These are phyloP conservation scores for Aureobasidium uvarum DNA, from an alignment of 2,329 filamentous ascomycete genomes.

Conservation along the genomic window DNA sequence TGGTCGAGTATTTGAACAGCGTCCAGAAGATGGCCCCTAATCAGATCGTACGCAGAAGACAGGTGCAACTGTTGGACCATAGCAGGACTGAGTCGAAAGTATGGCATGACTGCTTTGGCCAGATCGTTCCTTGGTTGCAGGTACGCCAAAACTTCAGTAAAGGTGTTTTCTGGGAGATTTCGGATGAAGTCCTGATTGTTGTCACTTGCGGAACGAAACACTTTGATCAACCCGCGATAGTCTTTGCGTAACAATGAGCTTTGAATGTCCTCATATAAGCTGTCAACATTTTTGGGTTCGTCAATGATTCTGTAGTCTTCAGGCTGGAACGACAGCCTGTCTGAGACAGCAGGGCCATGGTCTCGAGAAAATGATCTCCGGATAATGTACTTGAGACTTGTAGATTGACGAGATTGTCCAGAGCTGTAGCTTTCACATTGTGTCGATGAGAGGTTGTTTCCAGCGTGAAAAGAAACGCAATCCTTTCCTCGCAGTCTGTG, in stretches of 20 bases:
- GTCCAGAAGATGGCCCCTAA: slow-evolving; percentile 43
- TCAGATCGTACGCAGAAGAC: slow-evolving; percentile 41
- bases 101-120: slow-evolving; percentile 47
- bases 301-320: not conserved
- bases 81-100: slow-evolving; percentile 52
- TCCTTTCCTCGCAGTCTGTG: not conserved
- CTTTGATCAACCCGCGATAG: not conserved
- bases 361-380: not conserved
- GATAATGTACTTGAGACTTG: not conserved
- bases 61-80: slow-evolving; percentile 47
- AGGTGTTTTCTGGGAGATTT: slow-evolving; percentile 54
- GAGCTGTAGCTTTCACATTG: not conserved
- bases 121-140: slow-evolving; percentile 59
- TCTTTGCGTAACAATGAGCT: slow-evolving; percentile 16
- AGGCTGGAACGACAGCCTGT: not conserved
- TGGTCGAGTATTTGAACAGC: slow-evolving; percentile 42
- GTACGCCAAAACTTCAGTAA: slow-evolving; percentile 62
- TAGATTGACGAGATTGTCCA: not conserved
- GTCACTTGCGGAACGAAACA: slow-evolving; percentile 23
- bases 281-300: not conserved
- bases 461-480: not conserved
- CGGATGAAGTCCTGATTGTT: slow-evolving; percentile 36
- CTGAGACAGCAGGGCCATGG: not conserved
- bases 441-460: not conserved
- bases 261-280: not conserved